Percentiles rank a stretch among this genome's conserved stretches.
Evolutionary conservation across 306 rosid genomes (phyloP).

Genomic region (Hylodesmum podocarpum): DNA sequence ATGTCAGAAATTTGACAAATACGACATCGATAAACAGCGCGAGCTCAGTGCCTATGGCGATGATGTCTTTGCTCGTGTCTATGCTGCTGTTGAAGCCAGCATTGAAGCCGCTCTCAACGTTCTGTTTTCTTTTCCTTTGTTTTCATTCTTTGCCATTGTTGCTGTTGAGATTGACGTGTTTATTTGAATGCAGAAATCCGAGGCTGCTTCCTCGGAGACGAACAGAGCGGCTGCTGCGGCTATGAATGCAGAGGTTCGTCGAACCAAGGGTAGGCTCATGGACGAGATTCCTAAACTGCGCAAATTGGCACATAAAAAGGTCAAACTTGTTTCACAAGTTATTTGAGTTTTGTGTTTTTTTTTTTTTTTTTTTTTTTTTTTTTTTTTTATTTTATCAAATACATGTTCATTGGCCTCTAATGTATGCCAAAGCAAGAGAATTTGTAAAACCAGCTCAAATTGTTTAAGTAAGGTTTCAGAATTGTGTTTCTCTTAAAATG

Average conservation of each 20-base stretch:
- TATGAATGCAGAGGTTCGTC: conserved; percentile 56
- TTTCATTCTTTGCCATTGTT: neutral
- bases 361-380: neutral
- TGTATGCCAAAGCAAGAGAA: no score
- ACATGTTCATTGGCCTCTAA: no score
- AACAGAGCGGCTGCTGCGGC: conserved; percentile 46
- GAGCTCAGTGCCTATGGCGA: conserved; percentile 69
- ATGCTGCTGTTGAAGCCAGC: conserved; percentile 44
- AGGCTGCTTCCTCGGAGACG: conserved; percentile 31
- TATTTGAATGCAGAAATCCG: conserved; percentile 41
- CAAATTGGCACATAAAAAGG: conserved; percentile 74
- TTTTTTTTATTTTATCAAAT: no score
- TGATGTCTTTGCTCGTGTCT: conserved; percentile 65
- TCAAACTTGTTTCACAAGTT: neutral
- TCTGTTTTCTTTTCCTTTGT: neutral
- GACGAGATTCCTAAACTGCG: conserved; percentile 78
- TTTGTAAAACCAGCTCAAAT: no score
- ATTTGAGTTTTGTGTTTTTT: neutral
- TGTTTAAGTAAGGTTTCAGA: no score
- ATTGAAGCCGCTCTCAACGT: conserved; percentile 56
- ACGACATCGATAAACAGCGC: conserved; percentile 73
- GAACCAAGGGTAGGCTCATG: conserved; percentile 57
- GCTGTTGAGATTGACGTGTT: neutral
- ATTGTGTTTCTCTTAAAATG: no score
- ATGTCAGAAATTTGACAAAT: conserved; percentile 62